A percentile compares a stretch with the other conserved stretches of the same genome.
phyloP scores from a whole-genome alignment of 306 rosid species.

The Luffa aegyptiaca region DNA sequence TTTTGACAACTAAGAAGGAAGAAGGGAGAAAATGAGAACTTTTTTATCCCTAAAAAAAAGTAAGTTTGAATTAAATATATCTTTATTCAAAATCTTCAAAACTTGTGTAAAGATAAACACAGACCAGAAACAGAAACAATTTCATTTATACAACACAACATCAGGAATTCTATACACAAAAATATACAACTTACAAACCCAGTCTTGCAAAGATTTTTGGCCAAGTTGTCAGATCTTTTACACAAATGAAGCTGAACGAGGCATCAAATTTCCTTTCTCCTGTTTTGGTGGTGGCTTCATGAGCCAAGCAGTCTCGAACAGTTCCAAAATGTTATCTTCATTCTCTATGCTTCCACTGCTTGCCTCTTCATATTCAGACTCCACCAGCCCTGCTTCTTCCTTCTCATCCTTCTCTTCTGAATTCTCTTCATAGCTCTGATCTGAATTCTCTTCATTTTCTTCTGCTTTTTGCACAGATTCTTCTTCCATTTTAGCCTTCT shows the following conservation, averaged over 20 bases:
- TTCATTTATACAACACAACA: background rate
- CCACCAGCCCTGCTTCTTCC: background rate
- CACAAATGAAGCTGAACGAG: background rate
- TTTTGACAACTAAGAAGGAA: too few species aligned
- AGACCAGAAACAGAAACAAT: background rate
- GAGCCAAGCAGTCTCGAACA: constrained; percentile 67
- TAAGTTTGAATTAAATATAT: background rate
- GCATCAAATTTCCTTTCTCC: background rate
- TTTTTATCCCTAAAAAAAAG: too few species aligned
- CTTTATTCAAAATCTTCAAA: background rate
- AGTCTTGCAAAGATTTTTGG: background rate
- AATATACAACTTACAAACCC: background rate
- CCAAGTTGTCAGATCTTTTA: background rate
- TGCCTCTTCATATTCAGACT: background rate
- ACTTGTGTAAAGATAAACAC: background rate
- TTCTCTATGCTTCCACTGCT: background rate
- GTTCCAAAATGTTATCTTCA: constrained; percentile 25
- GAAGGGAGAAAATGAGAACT: too few species aligned
- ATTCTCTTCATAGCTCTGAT: background rate
- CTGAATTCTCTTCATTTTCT: background rate
- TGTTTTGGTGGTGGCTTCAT: constrained; percentile 21
- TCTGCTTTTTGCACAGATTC: background rate
- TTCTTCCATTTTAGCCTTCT: background rate
- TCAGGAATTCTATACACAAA: background rate
- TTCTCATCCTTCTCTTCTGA: background rate